phyloP scores from a whole-genome alignment of 1,284 basidiomycete genomes.

The Cutaneotrichosporon sp. region DNA sequence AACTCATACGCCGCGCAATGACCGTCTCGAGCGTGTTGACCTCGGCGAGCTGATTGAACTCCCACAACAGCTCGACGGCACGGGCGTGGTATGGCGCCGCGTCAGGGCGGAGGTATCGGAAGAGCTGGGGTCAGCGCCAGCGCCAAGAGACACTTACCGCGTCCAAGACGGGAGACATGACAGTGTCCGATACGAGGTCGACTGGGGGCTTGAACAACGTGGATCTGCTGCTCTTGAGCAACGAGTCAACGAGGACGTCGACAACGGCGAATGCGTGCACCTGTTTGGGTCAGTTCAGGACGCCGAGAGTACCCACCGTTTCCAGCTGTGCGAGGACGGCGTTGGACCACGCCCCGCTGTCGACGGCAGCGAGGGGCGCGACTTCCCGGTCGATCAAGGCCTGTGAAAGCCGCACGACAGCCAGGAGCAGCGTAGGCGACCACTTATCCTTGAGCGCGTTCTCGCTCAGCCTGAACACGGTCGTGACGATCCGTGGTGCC shows the following conservation, averaged over 20 bases:
- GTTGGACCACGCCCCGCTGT: slow-evolving; percentile 38
- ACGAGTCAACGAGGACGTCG: slow-evolving; percentile 56
- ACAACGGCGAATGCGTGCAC: slow-evolving; percentile 65
- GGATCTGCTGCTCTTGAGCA: slow-evolving; percentile 52
- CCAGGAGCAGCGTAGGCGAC: slow-evolving; percentile 9
- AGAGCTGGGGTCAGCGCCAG: slow-evolving; percentile 53
- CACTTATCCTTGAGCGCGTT: slow-evolving; percentile 3
- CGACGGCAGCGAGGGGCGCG: slow-evolving; percentile 17
- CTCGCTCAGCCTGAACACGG: slow-evolving; percentile 19
- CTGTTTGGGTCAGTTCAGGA: slow-evolving; percentile 28
- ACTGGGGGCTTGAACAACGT: slow-evolving; percentile 22
- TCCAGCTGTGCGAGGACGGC: slow-evolving; percentile 30
- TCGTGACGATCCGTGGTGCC: slow-evolving; percentile 20
- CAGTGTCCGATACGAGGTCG: slow-evolving; percentile 20
- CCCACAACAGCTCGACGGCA: slow-evolving; percentile 81
- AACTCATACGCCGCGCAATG: slow-evolving; percentile 51
- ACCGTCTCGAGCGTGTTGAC: slow-evolving; percentile 57
- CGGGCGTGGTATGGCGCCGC: slow-evolving; percentile 72
- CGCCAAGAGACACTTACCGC: slow-evolving; percentile 17
- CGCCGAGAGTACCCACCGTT: slow-evolving; percentile 24
- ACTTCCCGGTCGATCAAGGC: slow-evolving; percentile 28
- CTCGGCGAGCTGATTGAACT: slow-evolving; percentile 37
- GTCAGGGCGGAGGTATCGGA: slow-evolving; percentile 66
- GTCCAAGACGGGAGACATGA: slow-evolving; percentile 31
- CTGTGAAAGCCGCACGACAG: slow-evolving; percentile 16